These are phyloP conservation scores for Aphanoascus verrucosus DNA, from an alignment of 2,329 filamentous ascomycete species.

Conservation along the genomic window DNA sequence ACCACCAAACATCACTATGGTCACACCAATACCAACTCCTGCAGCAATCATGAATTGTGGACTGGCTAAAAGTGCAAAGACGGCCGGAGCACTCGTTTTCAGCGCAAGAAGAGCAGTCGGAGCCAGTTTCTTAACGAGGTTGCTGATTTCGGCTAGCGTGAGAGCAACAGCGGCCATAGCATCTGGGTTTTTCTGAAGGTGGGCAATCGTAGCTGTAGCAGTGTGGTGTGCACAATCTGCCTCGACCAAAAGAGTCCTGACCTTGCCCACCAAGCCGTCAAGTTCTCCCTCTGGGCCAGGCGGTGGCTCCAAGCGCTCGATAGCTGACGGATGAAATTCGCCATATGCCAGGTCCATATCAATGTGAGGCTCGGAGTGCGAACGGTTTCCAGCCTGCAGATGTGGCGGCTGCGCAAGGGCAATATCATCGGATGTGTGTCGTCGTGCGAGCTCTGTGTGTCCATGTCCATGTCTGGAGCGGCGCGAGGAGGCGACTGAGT, in stretches of 20 bases:
- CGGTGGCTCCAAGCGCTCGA: conserved; percentile 37
- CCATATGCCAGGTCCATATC: conserved; percentile 93
- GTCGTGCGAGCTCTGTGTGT: conserved; percentile 23
- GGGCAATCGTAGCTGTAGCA: conserved; percentile 69
- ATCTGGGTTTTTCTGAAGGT: conserved; percentile 72
- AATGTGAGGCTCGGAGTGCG: conserved; percentile 36
- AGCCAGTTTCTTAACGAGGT: conserved; percentile 69
- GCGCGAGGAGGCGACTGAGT: conserved; percentile 18
- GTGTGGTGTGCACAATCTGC: conserved; percentile 81
- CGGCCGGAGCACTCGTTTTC: conserved; percentile 70
- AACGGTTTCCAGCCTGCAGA: conserved; percentile 17
- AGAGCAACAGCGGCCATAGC: conserved; percentile 88
- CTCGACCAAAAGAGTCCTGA: conserved; percentile 72
- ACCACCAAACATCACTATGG: conserved; percentile 86
- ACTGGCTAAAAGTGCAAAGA: conserved; percentile 75
- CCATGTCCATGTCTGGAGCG: conserved; percentile 15
- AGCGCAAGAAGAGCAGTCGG: conserved; percentile 65
- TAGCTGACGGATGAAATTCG: conserved; percentile 57
- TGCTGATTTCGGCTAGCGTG: conserved; percentile 81
- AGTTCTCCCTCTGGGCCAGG: conserved; percentile 45
- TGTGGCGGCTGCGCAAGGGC: conserved; percentile 8
- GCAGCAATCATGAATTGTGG: conserved; percentile 93
- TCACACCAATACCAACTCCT: conserved; percentile 81
- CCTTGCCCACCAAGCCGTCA: conserved; percentile 57
- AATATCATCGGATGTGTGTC: conserved; percentile 32